phyloP scores from a whole-genome alignment of 768 basidiomycete species.

The Macrolepiota albuminosa region DNA sequence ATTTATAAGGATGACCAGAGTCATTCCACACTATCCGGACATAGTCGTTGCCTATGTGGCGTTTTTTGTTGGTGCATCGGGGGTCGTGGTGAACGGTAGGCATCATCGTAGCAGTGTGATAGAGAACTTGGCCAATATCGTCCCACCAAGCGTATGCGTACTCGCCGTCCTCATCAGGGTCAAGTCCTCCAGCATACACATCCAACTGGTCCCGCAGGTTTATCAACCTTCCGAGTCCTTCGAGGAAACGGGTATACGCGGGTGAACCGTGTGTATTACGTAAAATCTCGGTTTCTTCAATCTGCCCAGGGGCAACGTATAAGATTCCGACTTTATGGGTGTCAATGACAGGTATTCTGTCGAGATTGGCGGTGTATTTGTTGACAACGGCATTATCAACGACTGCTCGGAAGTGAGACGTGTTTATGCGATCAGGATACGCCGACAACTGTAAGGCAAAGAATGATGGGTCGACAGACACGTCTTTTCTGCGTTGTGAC shows the following conservation, averaged over 20 bases:
- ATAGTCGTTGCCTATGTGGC: slow-evolving; percentile 95
- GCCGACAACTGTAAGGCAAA: slow-evolving; percentile 84
- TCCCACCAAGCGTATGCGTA: slow-evolving; percentile 99
- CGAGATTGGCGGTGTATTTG: slow-evolving; percentile 62
- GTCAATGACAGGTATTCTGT: slow-evolving; percentile 90
- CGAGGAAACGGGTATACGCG: slow-evolving; percentile 89
- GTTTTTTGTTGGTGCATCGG: slow-evolving; percentile 80
- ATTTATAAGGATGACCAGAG: slow-evolving; percentile 81
- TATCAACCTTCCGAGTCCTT: slow-evolving; percentile 84
- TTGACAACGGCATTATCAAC: slow-evolving; percentile 50
- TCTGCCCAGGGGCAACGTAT: slow-evolving; percentile 93
- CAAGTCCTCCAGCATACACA: slow-evolving; percentile 88
- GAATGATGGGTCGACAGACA: slow-evolving; percentile 80
- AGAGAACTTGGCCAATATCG: slow-evolving; percentile 91
- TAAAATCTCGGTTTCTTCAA: slow-evolving; percentile 78
- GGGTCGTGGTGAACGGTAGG: slow-evolving; percentile 70
- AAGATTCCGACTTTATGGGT: slow-evolving; percentile 95
- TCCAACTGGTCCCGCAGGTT: slow-evolving; percentile 86
- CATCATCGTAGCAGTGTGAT: slow-evolving; percentile 97
- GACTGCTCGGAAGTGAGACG: slow-evolving; percentile 39
- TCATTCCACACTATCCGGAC: slow-evolving; percentile 99
- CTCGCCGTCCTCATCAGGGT: slow-evolving; percentile 89
- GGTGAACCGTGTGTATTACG: slow-evolving; percentile 90
- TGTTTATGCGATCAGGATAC: slow-evolving; percentile 39
- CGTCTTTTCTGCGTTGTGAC: slow-evolving; percentile 84